Evolutionary conservation across 495 filamentous ascomycete species (phyloP).

Genomic region (Hyaloscypha variabilis): DNA sequence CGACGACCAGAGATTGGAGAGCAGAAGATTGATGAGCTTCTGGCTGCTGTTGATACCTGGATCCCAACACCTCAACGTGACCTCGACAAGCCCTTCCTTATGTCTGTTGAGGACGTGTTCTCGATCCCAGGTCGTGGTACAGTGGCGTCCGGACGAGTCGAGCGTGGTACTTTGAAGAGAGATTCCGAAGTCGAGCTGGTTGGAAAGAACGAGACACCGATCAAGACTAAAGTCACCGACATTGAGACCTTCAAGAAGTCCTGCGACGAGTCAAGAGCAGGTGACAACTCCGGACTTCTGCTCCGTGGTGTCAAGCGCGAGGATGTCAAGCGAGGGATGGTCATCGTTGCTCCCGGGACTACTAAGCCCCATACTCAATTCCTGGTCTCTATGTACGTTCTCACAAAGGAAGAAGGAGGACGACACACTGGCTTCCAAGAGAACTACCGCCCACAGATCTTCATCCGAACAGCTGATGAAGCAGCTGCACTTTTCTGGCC

Average conservation of each 20-base stretch:
- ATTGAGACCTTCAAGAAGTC: conserved; percentile 99
- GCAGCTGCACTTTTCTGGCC: conserved; percentile 79
- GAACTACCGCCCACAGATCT: conserved; percentile 97
- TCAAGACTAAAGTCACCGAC: conserved; percentile 99
- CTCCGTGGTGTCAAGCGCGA: conserved; percentile 94
- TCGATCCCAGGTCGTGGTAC: conserved; percentile 97
- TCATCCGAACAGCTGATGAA: conserved; percentile 93
- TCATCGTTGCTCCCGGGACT: conserved; percentile 76
- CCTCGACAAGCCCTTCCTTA: conserved; percentile 96
- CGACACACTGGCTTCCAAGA: conserved; percentile 89
- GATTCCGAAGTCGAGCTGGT: conserved; percentile 92
- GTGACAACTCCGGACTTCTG: conserved; percentile 97
- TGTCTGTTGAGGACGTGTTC: conserved; percentile 98
- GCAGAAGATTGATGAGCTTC: conserved; percentile 82
- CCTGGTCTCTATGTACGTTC: conserved; percentile 91
- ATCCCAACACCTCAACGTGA: conserved; percentile 92
- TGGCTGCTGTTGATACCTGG: conserved; percentile 91
- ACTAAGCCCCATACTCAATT: conserved; percentile 86
- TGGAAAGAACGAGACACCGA: conserved; percentile 72
- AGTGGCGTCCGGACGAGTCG: conserved; percentile 93
- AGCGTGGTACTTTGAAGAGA: conserved; percentile 90
- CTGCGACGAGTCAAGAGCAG: conserved; percentile 88
- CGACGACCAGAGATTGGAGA: conserved; percentile 85
- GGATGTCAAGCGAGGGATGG: conserved; percentile 92
- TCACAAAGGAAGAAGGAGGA: conserved; percentile 96